Base-by-base conservation (phyloP, 345 rosid species). In the Hibiscus mutabilis region DNA sequence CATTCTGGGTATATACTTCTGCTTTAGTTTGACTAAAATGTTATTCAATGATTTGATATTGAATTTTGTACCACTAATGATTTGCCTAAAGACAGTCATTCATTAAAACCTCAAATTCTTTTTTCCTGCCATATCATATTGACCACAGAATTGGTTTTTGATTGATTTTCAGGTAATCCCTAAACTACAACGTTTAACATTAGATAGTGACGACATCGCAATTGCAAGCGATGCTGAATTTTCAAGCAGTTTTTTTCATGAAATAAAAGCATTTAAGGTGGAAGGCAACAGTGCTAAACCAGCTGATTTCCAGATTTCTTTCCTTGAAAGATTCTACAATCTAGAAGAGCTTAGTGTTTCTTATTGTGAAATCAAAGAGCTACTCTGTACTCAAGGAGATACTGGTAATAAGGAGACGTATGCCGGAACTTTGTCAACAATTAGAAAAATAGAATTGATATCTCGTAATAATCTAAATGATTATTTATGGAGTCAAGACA, bases 101-200 rank as follows among this genome's bases (percentile, higher is more conserved):
- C n/a, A n/a, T n/a, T n/a, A n/a, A n/a, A n/a, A n/a, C n/a, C n/a
- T n/a, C 10, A 2, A 47, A 3, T 12, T 62, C 3, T 14, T 47
- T 12, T 47, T n/a, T 47, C 14, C 52, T 47, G n/a, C n/a, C 52
- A 12, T 47, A 3, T 21, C 29, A 56, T 2, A 15, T 2, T 52
- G 22, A 18, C 18, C 18, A 22, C 11, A 47, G 16, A 16, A 16
- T n/a, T 52, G 22, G n/a, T 6, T n/a, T n/a, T n/a, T n/a, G n/a
- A n/a, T n/a, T 53, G 24, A 9, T 57, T 57, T 53, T 2, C 68
- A 81, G 81, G 65, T 47, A 5, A 9, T 75, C 7, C 55, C 56
- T 35, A 69, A 19, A 64, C 60, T 81, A 57, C 73, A 75, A 19
- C 16, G 53, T 0, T 0, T 81, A 11, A 0, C 16, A 6, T 6